Evolutionary conservation across 1,284 basidiomycete genomes (phyloP), one percentile per base, ranked within the genome.

Genomic region (Trichosporon sp.): DNA sequence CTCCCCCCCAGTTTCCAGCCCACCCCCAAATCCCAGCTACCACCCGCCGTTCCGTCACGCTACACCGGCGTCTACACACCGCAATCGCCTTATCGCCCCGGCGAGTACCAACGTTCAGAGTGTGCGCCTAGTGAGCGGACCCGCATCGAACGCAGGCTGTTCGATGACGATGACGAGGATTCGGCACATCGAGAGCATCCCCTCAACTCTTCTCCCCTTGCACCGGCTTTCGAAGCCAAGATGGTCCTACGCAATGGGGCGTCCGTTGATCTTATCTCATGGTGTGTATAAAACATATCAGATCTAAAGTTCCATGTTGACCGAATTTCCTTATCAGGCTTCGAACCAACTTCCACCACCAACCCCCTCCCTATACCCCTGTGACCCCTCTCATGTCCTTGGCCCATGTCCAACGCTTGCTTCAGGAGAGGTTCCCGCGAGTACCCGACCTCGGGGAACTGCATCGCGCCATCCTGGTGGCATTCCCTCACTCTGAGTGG

Each of bases 331-430:
- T 44, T 59, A 21, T 21, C 61, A 78, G 77, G 77, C 69, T 78
- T 14, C 73, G 75, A 23, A 76, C 73, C 37, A 78, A 78, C 68
- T 78, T 78, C 62, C 74, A 77, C 59, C 74, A 78, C 63, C 69
- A 74, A 31, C 74, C 74, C 10, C 70, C 72, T 21, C 69, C 70
- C 19, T 74, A 75, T 61, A 73, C 69, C 23, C 64, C 70, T 16
- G 62, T 74, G 32, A 74, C 73, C 5, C 72, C 73, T 1, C 72
- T 71, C 32, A 76, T 76, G 72, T 74, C 74, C 8, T 69, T 77
- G 13, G 74, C 72, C 23, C 74, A 72, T 32, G 71, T 78, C 34
- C 74, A 75, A 13, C 70, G 71, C 16, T 67, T 78, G 13, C 65
- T 78, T 1, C 71, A 74, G 32, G 75, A 78, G 62, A 72, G 75